phyloP scores from a whole-genome alignment of 2,329 filamentous ascomycete genomes.

The Pseudogymnoascus sp. region DNA sequence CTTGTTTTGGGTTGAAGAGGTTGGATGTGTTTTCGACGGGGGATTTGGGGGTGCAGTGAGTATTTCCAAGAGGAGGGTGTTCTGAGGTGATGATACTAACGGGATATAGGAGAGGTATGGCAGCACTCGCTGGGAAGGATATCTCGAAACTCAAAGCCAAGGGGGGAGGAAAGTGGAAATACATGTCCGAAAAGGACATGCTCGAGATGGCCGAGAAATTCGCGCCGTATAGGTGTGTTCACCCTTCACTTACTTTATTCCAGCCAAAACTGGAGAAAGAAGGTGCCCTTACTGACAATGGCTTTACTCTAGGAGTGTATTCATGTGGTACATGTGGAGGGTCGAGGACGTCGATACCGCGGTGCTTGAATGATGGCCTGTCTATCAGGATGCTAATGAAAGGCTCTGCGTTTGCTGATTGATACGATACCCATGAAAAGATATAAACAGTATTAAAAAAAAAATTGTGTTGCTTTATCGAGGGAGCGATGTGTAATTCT shows the following conservation, averaged over 20 bases:
- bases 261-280: not conserved
- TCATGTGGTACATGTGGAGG: conserved; percentile 99
- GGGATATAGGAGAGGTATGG: conserved; percentile 64
- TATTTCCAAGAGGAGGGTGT: conserved; percentile 15
- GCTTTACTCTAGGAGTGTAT: conserved; percentile 54
- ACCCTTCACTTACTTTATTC: too few species aligned
- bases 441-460: not conserved
- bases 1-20: conserved; percentile 86
- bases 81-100: not conserved
- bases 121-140: conserved; percentile 74
- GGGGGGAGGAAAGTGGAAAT: conserved; percentile 89
- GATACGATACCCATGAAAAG: not conserved
- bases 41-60: conserved; percentile 80
- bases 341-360: conserved; percentile 71
- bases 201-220: conserved; percentile 70
- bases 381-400: conserved; percentile 16
- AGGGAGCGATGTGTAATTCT: too few species aligned
- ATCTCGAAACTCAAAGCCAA: conserved; percentile 74
- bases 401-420: too few species aligned
- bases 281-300: not conserved
- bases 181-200: conserved; percentile 95
- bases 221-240: conserved; percentile 62
- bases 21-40: conserved; percentile 91
- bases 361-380: conserved; percentile 37
- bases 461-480: too few species aligned